phyloP scores from a whole-genome alignment of 768 basidiomycete genomes.

The Termitomyces heimii region DNA sequence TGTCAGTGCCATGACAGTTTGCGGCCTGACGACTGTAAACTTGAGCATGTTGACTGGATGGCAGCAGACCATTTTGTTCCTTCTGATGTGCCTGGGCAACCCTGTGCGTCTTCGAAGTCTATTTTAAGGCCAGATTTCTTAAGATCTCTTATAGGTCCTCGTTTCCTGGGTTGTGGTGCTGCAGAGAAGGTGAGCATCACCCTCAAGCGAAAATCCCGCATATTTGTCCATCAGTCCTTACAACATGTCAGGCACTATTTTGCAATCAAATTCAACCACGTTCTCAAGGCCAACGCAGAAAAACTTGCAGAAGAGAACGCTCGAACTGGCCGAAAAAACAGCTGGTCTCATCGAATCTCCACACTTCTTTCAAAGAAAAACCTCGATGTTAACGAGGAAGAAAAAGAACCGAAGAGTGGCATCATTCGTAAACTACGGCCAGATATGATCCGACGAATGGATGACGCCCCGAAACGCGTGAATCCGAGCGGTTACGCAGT shows the following conservation, averaged over 20 bases:
- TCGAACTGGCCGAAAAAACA: conserved; percentile 8
- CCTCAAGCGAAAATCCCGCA: conserved; percentile 4
- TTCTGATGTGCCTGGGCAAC: conserved; percentile 75
- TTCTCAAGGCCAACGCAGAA: conserved; percentile 9
- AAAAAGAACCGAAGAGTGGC: conserved; percentile 16
- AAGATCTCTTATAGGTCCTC: conserved; percentile 41
- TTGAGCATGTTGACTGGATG: conserved; percentile 61
- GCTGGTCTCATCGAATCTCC: conserved; percentile 22
- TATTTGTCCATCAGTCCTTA: conserved; percentile 3
- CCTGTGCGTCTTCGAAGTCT: conserved; percentile 46
- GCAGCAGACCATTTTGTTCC: conserved; percentile 66
- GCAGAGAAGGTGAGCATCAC: conserved; percentile 52
- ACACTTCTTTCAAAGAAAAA: conserved; percentile 26
- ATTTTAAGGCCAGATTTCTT: not conserved
- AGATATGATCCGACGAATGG: conserved; percentile 76
- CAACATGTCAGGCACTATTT: conserved; percentile 53
- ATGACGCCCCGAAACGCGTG: conserved; percentile 60
- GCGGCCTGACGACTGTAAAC: conserved; percentile 68
- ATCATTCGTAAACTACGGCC: conserved; percentile 40
- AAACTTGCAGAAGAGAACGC: conserved; percentile 3
- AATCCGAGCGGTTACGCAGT: conserved; percentile 64
- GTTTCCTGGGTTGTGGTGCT: conserved; percentile 85
- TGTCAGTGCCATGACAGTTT: conserved; percentile 74
- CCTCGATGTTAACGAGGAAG: conserved; percentile 19
- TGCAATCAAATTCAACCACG: conserved; percentile 52